phyloP scores from a whole-genome alignment of 495 filamentous ascomycete genomes.

The Gamarada debralockiae region DNA sequence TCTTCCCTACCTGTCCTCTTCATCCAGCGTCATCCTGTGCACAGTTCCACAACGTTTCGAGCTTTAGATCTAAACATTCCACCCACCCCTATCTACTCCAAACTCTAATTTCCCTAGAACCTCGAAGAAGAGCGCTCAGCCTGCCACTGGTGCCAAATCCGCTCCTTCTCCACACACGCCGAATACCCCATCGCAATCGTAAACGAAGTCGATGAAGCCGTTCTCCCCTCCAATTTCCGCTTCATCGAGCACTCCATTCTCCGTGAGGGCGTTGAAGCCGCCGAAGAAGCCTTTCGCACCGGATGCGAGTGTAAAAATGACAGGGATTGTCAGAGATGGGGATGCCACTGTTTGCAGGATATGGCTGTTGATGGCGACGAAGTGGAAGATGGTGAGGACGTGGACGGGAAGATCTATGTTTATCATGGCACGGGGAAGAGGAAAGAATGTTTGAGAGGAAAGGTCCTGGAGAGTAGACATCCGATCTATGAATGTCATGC shows the following conservation, averaged over 20 bases:
- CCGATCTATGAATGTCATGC: conserved; percentile 83
- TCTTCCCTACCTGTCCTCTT: too few relatives aligned
- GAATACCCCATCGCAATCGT: conserved; percentile 26
- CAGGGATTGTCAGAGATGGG: conserved; percentile 41
- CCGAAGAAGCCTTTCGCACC: conserved; percentile 43
- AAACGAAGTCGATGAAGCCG: conserved; percentile 40
- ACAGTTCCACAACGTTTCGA: too few relatives aligned
- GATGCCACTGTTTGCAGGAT: conserved; percentile 51
- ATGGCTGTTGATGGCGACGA: conserved; percentile 27
- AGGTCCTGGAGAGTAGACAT: conserved; percentile 43
- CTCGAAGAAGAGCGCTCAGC: not conserved
- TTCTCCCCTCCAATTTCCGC: conserved; percentile 44
- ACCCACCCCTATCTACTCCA: not conserved
- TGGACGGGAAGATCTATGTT: conserved; percentile 25
- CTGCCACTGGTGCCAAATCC: conserved; percentile 51
- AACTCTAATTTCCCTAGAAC: too few relatives aligned
- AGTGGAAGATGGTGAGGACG: conserved; percentile 1
- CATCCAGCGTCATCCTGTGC: too few relatives aligned
- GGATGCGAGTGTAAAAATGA: conserved; percentile 49
- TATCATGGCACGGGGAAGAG: conserved; percentile 39
- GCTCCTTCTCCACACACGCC: conserved; percentile 36
- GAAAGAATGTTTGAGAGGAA: conserved; percentile 37
- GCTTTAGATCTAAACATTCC: not conserved
- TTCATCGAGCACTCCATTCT: conserved; percentile 48
- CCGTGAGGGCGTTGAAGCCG: conserved; percentile 38